Conservation (phyloP, 2,329 filamentous ascomycete genomes). For the Xylariaceae sp. region DNA sequence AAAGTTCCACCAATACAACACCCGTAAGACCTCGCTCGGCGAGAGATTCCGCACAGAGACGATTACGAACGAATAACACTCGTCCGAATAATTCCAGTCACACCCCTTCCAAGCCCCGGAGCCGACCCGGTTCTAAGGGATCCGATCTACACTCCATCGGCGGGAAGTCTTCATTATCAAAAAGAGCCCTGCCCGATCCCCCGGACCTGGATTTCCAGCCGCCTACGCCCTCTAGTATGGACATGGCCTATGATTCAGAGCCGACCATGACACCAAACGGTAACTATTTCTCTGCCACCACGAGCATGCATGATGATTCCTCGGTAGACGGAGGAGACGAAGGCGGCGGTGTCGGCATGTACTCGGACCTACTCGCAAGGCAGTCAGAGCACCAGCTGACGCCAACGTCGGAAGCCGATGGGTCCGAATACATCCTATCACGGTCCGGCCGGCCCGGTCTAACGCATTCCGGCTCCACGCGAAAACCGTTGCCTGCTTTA, state of each 20-base stretch:
- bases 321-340: background rate
- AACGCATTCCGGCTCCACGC: conserved; percentile 23
- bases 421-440: conserved; percentile 13
- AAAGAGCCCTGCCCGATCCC: conserved; percentile 25
- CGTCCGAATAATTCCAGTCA: conserved; percentile 7
- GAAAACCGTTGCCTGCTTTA: conserved; percentile 41
- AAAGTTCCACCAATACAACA: conserved; percentile 11
- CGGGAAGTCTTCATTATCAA: conserved; percentile 17
- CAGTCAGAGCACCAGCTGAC: conserved; percentile 28
- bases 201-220: conserved; percentile 19
- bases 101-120: conserved; percentile 14
- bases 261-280: conserved; percentile 24
- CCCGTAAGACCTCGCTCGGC: conserved; percentile 2
- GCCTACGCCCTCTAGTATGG: conserved; percentile 26
- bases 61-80: background rate
- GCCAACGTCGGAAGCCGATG: conserved; percentile 22
- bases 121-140: conserved; percentile 7
- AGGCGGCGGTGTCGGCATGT: conserved; percentile 10
- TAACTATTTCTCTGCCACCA: conserved; percentile 25
- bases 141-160: conserved; percentile 6
- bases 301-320: conserved; percentile 15
- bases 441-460: conserved; percentile 20
- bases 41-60: conserved; percentile 3
- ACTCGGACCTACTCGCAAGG: conserved; percentile 22
- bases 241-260: conserved; percentile 32